Conservation (phyloP, 1,139 yeast genomes). For the Magnusiomyces ingens region DNA sequence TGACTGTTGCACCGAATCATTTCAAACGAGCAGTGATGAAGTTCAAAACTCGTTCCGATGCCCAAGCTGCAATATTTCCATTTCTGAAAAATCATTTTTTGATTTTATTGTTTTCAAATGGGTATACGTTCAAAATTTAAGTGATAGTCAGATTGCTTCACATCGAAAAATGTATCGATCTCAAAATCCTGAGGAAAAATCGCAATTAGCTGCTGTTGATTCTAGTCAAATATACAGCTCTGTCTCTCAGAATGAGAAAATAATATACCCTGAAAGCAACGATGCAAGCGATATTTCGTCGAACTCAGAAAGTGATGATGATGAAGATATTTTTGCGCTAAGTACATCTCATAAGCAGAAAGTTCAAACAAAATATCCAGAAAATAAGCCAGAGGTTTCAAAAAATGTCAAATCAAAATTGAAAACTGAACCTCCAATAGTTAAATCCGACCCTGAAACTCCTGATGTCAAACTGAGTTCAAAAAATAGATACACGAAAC, state of each 20-base stretch:
- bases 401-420: not conserved
- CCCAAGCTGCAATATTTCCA: constrained; percentile 21
- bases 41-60: constrained; percentile 20
- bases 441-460: not conserved
- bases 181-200: not conserved
- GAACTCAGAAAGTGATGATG: constrained; percentile 7
- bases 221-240: constrained; percentile 2
- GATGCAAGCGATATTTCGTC: not conserved
- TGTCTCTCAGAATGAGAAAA: not conserved
- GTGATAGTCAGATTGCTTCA: constrained; percentile 20
- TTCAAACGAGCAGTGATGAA: constrained; percentile 16
- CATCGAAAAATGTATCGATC: constrained; percentile 11
- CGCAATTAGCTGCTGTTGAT: not conserved
- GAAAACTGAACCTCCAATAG: not conserved
- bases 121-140: constrained; percentile 21
- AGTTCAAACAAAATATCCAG: not conserved
- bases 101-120: constrained; percentile 25
- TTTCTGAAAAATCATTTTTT: constrained; percentile 20
- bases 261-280: not conserved
- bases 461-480: not conserved
- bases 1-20: constrained; percentile 26
- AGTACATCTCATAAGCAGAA: not conserved
- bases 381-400: not conserved
- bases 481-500: not conserved
- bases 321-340: not conserved